phyloP scores from a whole-genome alignment of 345 rosid species.

The Eutrema heterophyllum region DNA sequence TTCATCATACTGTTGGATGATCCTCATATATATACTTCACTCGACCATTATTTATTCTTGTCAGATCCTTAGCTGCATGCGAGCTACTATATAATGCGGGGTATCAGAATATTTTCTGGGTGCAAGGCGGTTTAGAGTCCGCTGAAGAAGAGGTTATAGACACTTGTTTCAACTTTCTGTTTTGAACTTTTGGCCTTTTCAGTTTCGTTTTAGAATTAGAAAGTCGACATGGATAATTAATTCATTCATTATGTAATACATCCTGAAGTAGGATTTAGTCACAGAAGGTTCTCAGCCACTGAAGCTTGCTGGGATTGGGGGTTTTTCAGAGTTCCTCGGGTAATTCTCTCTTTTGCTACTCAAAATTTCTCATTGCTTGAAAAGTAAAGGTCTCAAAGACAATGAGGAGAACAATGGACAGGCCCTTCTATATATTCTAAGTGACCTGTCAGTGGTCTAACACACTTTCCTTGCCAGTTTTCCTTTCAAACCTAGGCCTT shows the following conservation, averaged over 20 bases:
- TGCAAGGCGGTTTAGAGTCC: conserved; percentile 85
- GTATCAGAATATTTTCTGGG: conserved; percentile 80
- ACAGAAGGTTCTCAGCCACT: conserved; percentile 76
- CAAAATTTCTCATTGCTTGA: neutral
- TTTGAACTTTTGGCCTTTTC: neutral
- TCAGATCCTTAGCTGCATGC: conserved; percentile 91
- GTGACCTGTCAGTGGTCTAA: neutral
- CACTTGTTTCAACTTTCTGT: conserved; percentile 7
- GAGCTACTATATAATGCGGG: conserved; percentile 70
- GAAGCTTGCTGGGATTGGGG: conserved; percentile 86
- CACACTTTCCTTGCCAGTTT: neutral
- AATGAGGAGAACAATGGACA: neutral
- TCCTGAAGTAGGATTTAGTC: conserved; percentile 59
- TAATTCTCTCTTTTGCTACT: conserved; percentile 31
- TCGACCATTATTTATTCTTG: conserved; percentile 11
- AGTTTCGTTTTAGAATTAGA: conserved; percentile 4
- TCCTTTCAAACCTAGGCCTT: neutral
- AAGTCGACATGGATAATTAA: neutral
- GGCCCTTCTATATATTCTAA: neutral
- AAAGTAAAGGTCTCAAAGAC: neutral
- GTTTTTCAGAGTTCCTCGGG: conserved; percentile 91
- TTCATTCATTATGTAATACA: neutral
- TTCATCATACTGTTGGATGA: conserved; percentile 10
- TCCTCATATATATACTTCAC: neutral
- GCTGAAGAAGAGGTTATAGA: conserved; percentile 77